Evolutionary conservation across 129 eudicot species (phyloP), one percentile per base, ranked within the genome.

Genomic region (Tagetes erecta): DNA sequence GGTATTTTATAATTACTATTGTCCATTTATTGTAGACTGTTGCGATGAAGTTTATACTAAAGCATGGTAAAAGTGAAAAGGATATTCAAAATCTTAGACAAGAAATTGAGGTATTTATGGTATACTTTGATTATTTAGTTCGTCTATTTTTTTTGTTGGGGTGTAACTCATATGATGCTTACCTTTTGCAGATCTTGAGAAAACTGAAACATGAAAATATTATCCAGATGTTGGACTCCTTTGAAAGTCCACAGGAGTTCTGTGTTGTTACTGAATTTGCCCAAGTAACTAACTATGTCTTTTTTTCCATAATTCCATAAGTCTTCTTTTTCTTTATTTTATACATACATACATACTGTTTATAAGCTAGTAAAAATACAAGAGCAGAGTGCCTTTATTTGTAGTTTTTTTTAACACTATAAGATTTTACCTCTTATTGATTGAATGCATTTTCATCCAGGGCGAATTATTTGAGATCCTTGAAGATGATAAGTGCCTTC

Each of bases 221-320:
- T 13, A 95, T 95, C 55, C 96, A 86, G 71, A 95, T 95, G 99
- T 87, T 95, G 0, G 99, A 95, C 74, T 88, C 99, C 0, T 95
- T 95, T 76, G 99, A 95, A 76, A 95, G 85, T 83, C 94, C 96
- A 9, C 99, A 91, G 74, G 97, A 95, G 87, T 91, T 95, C 51
- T 95, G 99, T 78, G 99, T 95, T 60, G 97, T 95, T 55, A 95
- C 99, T 9, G 99, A 95, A 75, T 95, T 91, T 71, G 99, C 97
- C 37, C 99, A 91, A 66, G 99, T 95, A 80, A 79, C 20, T 62
- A 37, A 40, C 56, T 64, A 42, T 73, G 39, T 52, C 66, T 50
- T 47, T 41, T 55, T 71, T 72, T 37, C 14, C 47, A 11, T 38
- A 14, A 34, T 34, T 51, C 52, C 27, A 42, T 42, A 42, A 42